Evolutionary conservation across 495 filamentous ascomycete species (phyloP), one percentile per base, ranked within the genome.

Genomic region (Aspergillus biplanus): DNA sequence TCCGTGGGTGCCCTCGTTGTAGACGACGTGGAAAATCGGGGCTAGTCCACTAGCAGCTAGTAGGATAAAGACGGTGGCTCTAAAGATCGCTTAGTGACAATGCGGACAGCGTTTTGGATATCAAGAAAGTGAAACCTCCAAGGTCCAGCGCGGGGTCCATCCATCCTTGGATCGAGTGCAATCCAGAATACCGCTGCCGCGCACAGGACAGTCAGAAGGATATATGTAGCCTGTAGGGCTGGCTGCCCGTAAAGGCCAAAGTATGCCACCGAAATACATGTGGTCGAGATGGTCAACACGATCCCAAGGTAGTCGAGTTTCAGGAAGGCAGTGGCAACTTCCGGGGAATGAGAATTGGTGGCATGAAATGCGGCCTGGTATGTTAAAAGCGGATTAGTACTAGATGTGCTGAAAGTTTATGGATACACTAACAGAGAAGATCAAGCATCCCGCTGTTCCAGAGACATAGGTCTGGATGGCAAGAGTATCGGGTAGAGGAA

Each of bases 231-330:
- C 8, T 44, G 39, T 44, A 7, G 39, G 4, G 39, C 4, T 4
- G 39, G 39, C 3, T 44, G 39, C 4, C 39, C 39, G 8, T 44
- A 44, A 11, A 44, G 39, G 39, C 39, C 46, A 33, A 44, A 44
- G 39, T 44, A 44, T 2, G 39, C 39, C 0, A 44, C 39, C n/a
- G 39, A 44, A 11, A 44, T 44, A 15, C 56, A 58, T 15, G 56
- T 58, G 3, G 56, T 47, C 1, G 56, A 58, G 9, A 58, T 58
- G 7, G 56, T 58, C 56, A 58, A n/a, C 7, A 58, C 42, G 5
- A 58, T 58, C 5, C 56, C 56, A 18, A 58, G 56, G 32, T 58
- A 58, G 37, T 58, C 56, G 1, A 58, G 56, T 33, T 58, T 47
- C 9, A 58, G 27, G 16, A 58, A 58, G 21, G 32, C 56, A 9